Evolutionary conservation across 352 stramenopile genomes (phyloP).

Genomic region (Phytophthora rubi): DNA sequence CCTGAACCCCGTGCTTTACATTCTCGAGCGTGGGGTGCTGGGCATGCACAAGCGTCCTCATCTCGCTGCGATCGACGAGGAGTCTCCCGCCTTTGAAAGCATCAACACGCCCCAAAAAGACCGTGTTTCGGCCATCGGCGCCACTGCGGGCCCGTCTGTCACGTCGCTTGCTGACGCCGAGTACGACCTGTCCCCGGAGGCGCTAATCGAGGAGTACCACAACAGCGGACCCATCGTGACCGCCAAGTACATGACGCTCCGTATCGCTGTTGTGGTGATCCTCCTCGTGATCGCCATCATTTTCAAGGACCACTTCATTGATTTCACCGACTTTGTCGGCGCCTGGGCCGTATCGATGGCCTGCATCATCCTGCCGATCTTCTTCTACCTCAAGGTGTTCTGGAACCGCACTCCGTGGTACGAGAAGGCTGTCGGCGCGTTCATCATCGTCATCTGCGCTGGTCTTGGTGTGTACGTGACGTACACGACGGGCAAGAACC

Average conservation of each 20-base stretch:
- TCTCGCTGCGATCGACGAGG: slow-evolving; percentile 29
- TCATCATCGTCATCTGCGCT: slow-evolving; percentile 49
- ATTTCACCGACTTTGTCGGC: slow-evolving; percentile 76
- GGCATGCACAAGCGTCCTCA: slow-evolving; percentile 64
- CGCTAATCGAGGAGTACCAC: slow-evolving; percentile 48
- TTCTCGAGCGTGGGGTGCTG: slow-evolving; percentile 57
- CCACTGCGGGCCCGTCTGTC: slow-evolving; percentile 30
- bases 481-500: slow-evolving; percentile 51
- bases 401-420: slow-evolving; percentile 55
- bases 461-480: slow-evolving; percentile 48
- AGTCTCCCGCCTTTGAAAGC: slow-evolving; percentile 36
- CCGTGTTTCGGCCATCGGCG: slow-evolving; percentile 12
- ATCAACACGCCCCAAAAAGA: slow-evolving; percentile 38
- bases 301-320: slow-evolving; percentile 72
- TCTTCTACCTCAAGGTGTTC: slow-evolving; percentile 79
- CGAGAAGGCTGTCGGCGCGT: slow-evolving; percentile 43
- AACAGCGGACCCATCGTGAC: slow-evolving; percentile 45
- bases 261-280: slow-evolving; percentile 48
- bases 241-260: slow-evolving; percentile 52
- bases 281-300: slow-evolving; percentile 57
- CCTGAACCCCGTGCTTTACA: slow-evolving; percentile 64
- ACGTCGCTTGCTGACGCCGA: slow-evolving; percentile 42
- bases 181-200: slow-evolving; percentile 39
- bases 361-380: slow-evolving; percentile 73
- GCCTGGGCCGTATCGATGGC: slow-evolving; percentile 62